These are phyloP conservation scores for Botrytis paeoniae DNA, from an alignment of 2,329 filamentous ascomycete species.

Conservation along the genomic window DNA sequence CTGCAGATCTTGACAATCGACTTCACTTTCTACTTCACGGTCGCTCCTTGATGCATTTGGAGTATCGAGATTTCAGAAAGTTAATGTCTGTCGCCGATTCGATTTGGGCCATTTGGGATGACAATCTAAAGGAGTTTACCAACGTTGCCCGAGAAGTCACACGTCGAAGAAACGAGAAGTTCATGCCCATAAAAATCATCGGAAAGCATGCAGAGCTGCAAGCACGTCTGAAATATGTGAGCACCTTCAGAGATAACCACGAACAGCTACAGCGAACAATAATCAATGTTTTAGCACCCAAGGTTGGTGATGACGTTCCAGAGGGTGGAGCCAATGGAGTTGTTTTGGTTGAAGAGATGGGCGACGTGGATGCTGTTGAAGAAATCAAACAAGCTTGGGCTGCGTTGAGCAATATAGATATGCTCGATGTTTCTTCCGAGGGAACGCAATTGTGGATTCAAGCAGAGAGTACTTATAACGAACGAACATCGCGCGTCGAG, in stretches of 20 bases:
- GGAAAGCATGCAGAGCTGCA: conserved; percentile 86
- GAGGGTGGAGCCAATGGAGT: conserved; percentile 58
- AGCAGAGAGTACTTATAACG: conserved; percentile 94
- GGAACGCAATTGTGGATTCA: conserved; percentile 91
- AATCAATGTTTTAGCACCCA: conserved; percentile 88
- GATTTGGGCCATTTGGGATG: conserved; percentile 92
- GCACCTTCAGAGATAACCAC: conserved; percentile 93
- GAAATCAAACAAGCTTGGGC: conserved; percentile 95
- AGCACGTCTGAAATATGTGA: conserved; percentile 87
- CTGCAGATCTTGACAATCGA: conserved; percentile 82
- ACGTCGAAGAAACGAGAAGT: conserved; percentile 90
- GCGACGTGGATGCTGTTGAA: conserved; percentile 93
- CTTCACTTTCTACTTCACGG: conserved; percentile 84
- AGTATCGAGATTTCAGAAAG: conserved; percentile 83
- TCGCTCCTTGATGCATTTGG: conserved; percentile 83
- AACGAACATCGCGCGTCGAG: conserved; percentile 93
- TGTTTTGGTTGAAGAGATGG: conserved; percentile 86
- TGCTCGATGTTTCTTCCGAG: conserved; percentile 85
- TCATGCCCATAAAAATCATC: conserved; percentile 95
- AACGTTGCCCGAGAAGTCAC: conserved; percentile 96
- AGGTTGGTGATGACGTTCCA: conserved; percentile 53
- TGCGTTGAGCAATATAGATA: conserved; percentile 88
- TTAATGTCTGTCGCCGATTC: conserved; percentile 80
- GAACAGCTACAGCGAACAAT: conserved; percentile 97
- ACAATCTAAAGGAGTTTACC: conserved; percentile 95